Evolutionary conservation across 768 basidiomycete genomes (phyloP), one percentile per base, ranked within the genome.

Genomic region (Russula virescens): DNA sequence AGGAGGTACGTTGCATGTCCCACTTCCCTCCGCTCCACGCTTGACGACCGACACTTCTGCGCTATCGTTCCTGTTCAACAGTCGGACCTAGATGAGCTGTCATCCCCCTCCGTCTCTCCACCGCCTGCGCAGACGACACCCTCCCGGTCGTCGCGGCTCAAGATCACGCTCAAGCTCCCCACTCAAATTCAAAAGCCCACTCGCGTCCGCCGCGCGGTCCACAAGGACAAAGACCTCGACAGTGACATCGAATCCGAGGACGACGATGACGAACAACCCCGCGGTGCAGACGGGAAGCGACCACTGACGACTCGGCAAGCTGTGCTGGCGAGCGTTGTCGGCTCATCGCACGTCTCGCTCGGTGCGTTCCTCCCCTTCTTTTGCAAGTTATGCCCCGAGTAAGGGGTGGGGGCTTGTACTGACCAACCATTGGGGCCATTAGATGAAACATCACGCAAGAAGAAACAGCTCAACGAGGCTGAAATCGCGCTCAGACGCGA

Each of bases 401-500:
- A 10, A 6, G 40, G n/a, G 25, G 2, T 8, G 14, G 34, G n/a
- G 26, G 8, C 58, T 11, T 23, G n/a, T 31, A 10, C 19, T 49
- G 14, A 40, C 55, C 5, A 10, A 19, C 38, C 16, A 50, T 25
- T 8, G 26, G 40, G 18, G 6, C n/a, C 42, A 14, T 31, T 58
- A 74, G 74, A 60, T n/a, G 73, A 75, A 54, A 71, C 72, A 2
- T 68, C 75, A 18, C 78, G 78, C 55, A 82, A 83, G 73, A 90
- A 88, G 72, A 86, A 86, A 68, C 80, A 82, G 9, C 75, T 89
- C 8, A 90, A 85, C 9, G 87, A 87, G 63, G 79, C 82, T 2
- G 89, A 91, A 72, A 76, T 91, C 4, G 88, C 88, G 0, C 75
- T 91, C 3, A 80, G 86, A 45, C 78, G 87, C 21, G 89, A 92